Conservation (phyloP, 805 yeast genomes). For the Sungouiozyma ichnusensis region DNA sequence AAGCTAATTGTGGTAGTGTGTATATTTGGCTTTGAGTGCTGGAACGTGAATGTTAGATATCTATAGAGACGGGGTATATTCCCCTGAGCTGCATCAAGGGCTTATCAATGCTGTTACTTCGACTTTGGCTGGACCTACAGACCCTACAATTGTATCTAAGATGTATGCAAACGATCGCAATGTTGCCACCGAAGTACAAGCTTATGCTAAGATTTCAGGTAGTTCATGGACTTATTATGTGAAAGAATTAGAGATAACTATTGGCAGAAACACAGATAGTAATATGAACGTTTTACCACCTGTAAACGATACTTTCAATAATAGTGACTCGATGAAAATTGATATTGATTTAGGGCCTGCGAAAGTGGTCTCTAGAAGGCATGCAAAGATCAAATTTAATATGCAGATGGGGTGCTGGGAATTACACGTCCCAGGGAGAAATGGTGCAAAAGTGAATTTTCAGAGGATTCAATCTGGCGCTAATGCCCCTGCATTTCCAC, state of each 20-base stretch:
- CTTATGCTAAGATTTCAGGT: slow-evolving; percentile 95
- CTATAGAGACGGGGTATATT: slow-evolving; percentile 5
- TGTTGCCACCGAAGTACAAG: slow-evolving; percentile 70
- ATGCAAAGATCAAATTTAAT: slow-evolving; percentile 77
- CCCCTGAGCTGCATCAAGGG: slow-evolving; percentile 33
- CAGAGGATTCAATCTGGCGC: slow-evolving; percentile 35
- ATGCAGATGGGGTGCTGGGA: slow-evolving; percentile 75
- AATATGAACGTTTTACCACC: slow-evolving; percentile 4
- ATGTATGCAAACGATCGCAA: slow-evolving; percentile 65
- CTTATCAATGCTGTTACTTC: slow-evolving; percentile 67
- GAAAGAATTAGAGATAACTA: slow-evolving; percentile 57
- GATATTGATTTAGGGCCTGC: slow-evolving; percentile 94
- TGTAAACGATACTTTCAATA: not conserved
- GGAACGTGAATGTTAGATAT: not conserved
- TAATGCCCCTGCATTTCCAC: slow-evolving; percentile 38
- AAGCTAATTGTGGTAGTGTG: too few relatives aligned
- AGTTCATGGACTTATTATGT: slow-evolving; percentile 90
- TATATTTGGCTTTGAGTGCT: not conserved
- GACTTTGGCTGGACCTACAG: slow-evolving; percentile 58
- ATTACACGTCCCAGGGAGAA: slow-evolving; percentile 71
- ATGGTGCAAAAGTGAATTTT: slow-evolving; percentile 87
- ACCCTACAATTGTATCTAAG: slow-evolving; percentile 63
- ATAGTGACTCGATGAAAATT: slow-evolving; percentile 1
- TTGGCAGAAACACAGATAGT: slow-evolving; percentile 71
- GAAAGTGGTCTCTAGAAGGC: slow-evolving; percentile 88